These are phyloP conservation scores for Aegilops umbellulata DNA, from an alignment of 176 grass and related monocot species.

Conservation along the genomic window DNA sequence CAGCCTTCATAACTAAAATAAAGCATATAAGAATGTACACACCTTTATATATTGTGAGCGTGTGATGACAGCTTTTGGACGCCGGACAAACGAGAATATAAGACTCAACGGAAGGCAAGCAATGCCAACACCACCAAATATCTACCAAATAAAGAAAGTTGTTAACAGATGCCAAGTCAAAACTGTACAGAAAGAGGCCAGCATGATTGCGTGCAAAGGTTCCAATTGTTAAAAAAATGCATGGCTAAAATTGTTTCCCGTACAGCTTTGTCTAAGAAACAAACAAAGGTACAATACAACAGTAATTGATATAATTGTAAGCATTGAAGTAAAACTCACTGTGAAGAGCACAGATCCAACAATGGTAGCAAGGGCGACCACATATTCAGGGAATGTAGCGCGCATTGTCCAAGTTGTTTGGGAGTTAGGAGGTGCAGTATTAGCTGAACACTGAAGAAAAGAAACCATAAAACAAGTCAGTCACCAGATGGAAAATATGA, in stretches of 20 bases:
- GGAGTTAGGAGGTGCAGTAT: slow-evolving; percentile 56
- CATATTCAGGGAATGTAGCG: slow-evolving; percentile 90
- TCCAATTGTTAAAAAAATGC: background rate
- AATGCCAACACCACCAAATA: slow-evolving; percentile 99
- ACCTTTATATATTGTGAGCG: slow-evolving; percentile 99
- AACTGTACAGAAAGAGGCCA: background rate
- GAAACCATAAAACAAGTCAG: slow-evolving; percentile 10
- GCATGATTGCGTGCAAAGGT: background rate
- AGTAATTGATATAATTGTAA: background rate
- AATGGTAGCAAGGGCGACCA: slow-evolving; percentile 93
- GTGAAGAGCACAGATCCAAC: slow-evolving; percentile 98
- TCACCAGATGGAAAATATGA: slow-evolving; percentile 6
- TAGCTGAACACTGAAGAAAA: slow-evolving; percentile 73
- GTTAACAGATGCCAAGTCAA: background rate
- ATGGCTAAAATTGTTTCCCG: background rate
- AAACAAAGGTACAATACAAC: background rate
- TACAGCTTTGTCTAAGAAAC: background rate
- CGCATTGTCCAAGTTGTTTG: slow-evolving; percentile 97
- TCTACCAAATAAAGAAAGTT: slow-evolving; percentile 47
- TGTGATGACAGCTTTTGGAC: slow-evolving; percentile 98
- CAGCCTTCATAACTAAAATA: background rate
- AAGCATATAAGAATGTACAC: slow-evolving; percentile 2
- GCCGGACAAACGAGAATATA: slow-evolving; percentile 85
- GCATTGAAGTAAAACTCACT: slow-evolving; percentile 44
- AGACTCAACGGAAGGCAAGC: slow-evolving; percentile 92